Conservation (phyloP, 805 yeast species). For the Candida nemodendra region DNA sequence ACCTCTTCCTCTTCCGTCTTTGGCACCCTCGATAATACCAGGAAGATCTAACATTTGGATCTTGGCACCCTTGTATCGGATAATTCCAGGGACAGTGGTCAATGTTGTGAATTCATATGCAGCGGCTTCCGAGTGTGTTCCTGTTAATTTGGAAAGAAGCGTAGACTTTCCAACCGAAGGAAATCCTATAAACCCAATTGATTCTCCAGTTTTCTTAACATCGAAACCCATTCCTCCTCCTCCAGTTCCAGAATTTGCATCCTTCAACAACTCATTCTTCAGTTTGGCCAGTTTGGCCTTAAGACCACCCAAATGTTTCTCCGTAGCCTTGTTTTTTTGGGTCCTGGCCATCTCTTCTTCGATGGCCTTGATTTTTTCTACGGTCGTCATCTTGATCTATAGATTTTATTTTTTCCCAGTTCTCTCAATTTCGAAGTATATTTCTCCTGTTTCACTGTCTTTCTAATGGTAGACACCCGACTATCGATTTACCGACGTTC, state of each 20-base stretch:
- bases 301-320: conserved; percentile 94
- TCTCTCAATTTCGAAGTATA: too few relatives aligned
- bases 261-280: conserved; percentile 84
- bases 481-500: too few relatives aligned
- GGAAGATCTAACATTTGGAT: conserved; percentile 94
- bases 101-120: conserved; percentile 97
- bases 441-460: too few relatives aligned
- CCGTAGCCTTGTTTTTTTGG: conserved; percentile 97
- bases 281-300: conserved; percentile 95
- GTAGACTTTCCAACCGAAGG: conserved; percentile 96
- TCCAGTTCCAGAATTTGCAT: conserved; percentile 69
- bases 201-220: conserved; percentile 97
- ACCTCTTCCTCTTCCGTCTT: conserved; percentile 91
- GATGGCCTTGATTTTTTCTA: conserved; percentile 77
- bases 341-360: conserved; percentile 98
- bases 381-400: conserved; percentile 57
- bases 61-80: conserved; percentile 94
- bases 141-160: conserved; percentile 81
- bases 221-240: conserved; percentile 97
- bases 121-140: conserved; percentile 97
- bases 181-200: conserved; percentile 97
- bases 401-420: too few relatives aligned
- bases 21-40: conserved; percentile 89
- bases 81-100: conserved; percentile 96
- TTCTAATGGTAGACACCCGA: too few relatives aligned